phyloP scores from a whole-genome alignment of 768 basidiomycete genomes.

The Lentinula boryana region DNA sequence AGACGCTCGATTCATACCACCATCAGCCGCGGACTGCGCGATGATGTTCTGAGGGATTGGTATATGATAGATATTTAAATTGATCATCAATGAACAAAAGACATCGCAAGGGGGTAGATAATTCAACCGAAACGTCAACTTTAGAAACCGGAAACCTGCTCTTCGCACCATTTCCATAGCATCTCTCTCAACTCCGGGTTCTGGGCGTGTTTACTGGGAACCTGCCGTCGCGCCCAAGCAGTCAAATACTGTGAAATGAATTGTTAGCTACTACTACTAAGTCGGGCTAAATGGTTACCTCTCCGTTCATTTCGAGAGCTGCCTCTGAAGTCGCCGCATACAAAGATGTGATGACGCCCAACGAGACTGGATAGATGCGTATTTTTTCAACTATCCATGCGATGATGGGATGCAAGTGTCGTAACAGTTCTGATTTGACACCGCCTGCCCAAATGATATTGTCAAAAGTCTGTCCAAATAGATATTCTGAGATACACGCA shows the following conservation, averaged over 20 bases:
- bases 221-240: constrained; percentile 19
- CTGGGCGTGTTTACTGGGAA: constrained; percentile 12
- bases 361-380: constrained; percentile 13
- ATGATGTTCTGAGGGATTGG: too few species aligned
- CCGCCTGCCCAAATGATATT: constrained; percentile 7
- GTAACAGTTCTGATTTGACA: constrained; percentile 21
- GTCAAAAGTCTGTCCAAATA: not conserved
- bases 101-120: too few species aligned
- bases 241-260: constrained; percentile 15
- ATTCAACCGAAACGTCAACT: not conserved
- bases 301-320: constrained; percentile 17
- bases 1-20: too few species aligned
- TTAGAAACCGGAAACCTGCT: constrained; percentile 13
- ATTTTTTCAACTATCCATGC: constrained; percentile 15
- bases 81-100: too few species aligned
- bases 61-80: too few species aligned
- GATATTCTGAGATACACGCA: not conserved
- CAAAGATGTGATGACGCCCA: constrained; percentile 18
- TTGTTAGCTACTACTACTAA: not conserved
- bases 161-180: constrained; percentile 22
- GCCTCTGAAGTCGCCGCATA: constrained; percentile 21
- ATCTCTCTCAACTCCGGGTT: constrained; percentile 15
- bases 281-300: constrained; percentile 11
- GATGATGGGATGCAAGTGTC: constrained; percentile 16
- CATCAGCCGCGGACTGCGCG: too few species aligned